Evolutionary conservation across 2,329 filamentous ascomycete genomes (phyloP), one percentile per base, ranked within the genome.

Genomic region (Alternaria metachromatica): DNA sequence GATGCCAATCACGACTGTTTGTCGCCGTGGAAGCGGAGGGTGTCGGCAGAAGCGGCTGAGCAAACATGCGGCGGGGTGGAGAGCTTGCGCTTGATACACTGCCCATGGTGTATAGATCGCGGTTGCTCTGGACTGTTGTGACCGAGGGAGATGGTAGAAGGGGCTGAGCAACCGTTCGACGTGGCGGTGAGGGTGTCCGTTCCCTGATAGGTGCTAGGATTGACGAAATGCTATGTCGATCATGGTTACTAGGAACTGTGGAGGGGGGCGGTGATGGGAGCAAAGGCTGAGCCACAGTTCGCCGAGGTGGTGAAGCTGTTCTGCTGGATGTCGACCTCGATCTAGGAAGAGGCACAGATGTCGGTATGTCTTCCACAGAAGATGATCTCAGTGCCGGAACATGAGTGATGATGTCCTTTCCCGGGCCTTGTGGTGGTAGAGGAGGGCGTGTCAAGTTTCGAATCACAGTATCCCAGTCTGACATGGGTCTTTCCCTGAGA

Each of bases 401-500:
- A 56, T 78, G 70, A 3, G 77, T 74, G 28, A 76, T 72, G 0
- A 78, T 65, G 43, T 77, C 73, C 48, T 70, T 73, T 4, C 51
- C 49, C 6, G 73, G 48, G 6, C 64, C 55, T 41, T 68, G 58
- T 1, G 37, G 28, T n/a, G 50, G 55, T 18, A 73, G 71, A 8
- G 66, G 72, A 7, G 66, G 68, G 10, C 73, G 63, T 6, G 70
- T 79, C 25, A 80, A 62, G 37, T 71, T 73, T 55, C 66, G 66
- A 44, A 79, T 74, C 11, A 80, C 77, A 26, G 72, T 75, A 44
- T 80, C 77, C 78, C 79, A 80, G 21, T 79, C 78, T 49, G 74
- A 79, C 61, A 80, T 80, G 12, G 79, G 78, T 12, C 78, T 71
- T 56, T 84, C 82, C 71, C 79, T 82, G 50, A 78, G 71, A 3